A percentile compares a stretch with the other conserved stretches of the same genome.
phyloP scores from a whole-genome alignment of 164 flowering plant species.

The Nelumbo lutea region DNA sequence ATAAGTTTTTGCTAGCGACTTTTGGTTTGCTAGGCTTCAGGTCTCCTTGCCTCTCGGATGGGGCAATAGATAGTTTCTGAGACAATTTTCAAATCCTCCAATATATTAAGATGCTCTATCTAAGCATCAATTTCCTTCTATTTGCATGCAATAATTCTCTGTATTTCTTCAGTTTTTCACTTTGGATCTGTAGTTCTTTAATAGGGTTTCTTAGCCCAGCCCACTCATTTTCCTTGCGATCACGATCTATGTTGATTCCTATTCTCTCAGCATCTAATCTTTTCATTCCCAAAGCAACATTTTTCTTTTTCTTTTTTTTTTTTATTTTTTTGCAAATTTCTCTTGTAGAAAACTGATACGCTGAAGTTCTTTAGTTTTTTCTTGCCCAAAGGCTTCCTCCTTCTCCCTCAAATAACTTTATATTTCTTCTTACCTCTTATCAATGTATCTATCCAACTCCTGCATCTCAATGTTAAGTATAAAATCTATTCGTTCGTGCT shows the following conservation, averaged over 20 bases:
- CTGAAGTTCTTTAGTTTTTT: slow-evolving; percentile 57
- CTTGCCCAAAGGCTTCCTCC: slow-evolving; percentile 66
- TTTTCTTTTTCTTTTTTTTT: slow-evolving; percentile 44
- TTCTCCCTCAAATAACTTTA: slow-evolving; percentile 57
- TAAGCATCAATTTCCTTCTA: slow-evolving; percentile 54
- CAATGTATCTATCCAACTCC: slow-evolving; percentile 60
- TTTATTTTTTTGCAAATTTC: slow-evolving; percentile 47
- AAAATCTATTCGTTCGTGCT: slow-evolving; percentile 70
- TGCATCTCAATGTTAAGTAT: slow-evolving; percentile 66
- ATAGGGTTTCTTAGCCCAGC: slow-evolving; percentile 57
- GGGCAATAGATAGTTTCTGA: slow-evolving; percentile 35
- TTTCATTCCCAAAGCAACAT: slow-evolving; percentile 54
- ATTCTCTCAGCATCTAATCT: slow-evolving; percentile 68
- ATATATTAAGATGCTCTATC: slow-evolving; percentile 49
- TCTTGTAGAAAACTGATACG: slow-evolving; percentile 58
- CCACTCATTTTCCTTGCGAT: slow-evolving; percentile 73
- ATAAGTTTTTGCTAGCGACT: slow-evolving; percentile 18
- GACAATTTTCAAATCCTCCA: slow-evolving; percentile 50
- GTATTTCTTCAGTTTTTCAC: slow-evolving; percentile 70
- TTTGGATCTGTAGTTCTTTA: slow-evolving; percentile 80
- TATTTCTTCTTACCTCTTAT: slow-evolving; percentile 71
- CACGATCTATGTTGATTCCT: slow-evolving; percentile 66
- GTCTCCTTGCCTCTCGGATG: slow-evolving; percentile 27
- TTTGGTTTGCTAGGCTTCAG: slow-evolving; percentile 19
- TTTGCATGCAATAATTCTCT: slow-evolving; percentile 74